Conservation (phyloP, 306 rosid genomes). For the Lablab purpureus region DNA sequence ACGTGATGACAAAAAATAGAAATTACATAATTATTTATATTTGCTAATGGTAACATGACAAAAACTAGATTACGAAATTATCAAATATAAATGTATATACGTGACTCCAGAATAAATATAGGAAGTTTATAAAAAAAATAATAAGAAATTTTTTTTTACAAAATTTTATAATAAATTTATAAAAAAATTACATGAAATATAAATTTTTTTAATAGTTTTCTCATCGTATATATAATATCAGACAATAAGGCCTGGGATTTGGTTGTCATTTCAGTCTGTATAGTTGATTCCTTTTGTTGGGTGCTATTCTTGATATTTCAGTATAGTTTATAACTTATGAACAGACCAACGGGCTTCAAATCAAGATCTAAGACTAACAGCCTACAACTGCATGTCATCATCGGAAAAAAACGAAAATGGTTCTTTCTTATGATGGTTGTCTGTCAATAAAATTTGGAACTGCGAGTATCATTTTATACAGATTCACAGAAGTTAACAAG, state of each 20-base stretch:
- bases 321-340: not conserved
- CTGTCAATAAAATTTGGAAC: constrained; percentile 10
- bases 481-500: not conserved
- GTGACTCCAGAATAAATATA: not conserved
- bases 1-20: not conserved
- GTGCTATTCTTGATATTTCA: not conserved
- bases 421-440: not conserved
- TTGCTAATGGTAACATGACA: not conserved
- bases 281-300: not conserved
- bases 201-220: too few relatives aligned
- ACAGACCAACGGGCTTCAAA: not conserved
- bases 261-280: not conserved
- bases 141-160: too few relatives aligned
- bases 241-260: not conserved
- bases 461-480: not conserved
- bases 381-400: not conserved
- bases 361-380: not conserved
- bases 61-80: not conserved
- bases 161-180: too few relatives aligned
- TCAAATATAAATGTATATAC: not conserved
- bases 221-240: not conserved
- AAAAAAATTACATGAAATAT: too few relatives aligned
- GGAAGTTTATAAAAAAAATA: too few relatives aligned
- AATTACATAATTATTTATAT: not conserved
- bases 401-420: not conserved